phyloP scores from a whole-genome alignment of 768 basidiomycete genomes.

The Hypholoma sublateritium region DNA sequence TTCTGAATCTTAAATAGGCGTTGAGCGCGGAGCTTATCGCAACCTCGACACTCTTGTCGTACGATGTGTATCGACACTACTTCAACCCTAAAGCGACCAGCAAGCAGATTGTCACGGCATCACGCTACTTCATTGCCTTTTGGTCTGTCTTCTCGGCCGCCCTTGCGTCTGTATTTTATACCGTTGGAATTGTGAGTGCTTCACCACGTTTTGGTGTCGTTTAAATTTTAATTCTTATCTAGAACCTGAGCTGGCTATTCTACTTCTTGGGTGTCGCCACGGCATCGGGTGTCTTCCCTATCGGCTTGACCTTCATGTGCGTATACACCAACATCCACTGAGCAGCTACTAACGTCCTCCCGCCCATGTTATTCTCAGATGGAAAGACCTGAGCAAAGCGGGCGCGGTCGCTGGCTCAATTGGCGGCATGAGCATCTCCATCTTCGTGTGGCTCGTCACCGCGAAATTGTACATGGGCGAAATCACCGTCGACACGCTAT shows the following conservation, averaged over 20 bases:
- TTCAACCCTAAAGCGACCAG: constrained; percentile 12
- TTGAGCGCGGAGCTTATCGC: constrained; percentile 36
- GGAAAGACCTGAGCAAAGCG: constrained; percentile 18
- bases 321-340: too few relatives aligned
- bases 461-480: constrained; percentile 17
- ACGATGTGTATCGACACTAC: constrained; percentile 30
- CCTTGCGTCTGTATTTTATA: constrained; percentile 14
- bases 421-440: constrained; percentile 23
- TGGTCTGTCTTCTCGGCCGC: constrained; percentile 25
- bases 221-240: too few relatives aligned
- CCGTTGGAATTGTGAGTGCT: too few relatives aligned
- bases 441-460: constrained; percentile 25
- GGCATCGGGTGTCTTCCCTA: too few relatives aligned
- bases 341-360: too few relatives aligned
- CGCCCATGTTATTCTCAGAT: constrained; percentile 10
- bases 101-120: constrained; percentile 8
- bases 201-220: too few relatives aligned
- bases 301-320: too few relatives aligned
- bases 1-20: constrained; percentile 7
- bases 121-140: constrained; percentile 11
- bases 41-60: constrained; percentile 33
- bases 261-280: too few relatives aligned
- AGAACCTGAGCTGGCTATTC: too few relatives aligned
- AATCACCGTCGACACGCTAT: constrained; percentile 23
- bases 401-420: constrained; percentile 24